Evolutionary conservation across 306 rosid species (phyloP).

Genomic region (Castanea crenata): DNA sequence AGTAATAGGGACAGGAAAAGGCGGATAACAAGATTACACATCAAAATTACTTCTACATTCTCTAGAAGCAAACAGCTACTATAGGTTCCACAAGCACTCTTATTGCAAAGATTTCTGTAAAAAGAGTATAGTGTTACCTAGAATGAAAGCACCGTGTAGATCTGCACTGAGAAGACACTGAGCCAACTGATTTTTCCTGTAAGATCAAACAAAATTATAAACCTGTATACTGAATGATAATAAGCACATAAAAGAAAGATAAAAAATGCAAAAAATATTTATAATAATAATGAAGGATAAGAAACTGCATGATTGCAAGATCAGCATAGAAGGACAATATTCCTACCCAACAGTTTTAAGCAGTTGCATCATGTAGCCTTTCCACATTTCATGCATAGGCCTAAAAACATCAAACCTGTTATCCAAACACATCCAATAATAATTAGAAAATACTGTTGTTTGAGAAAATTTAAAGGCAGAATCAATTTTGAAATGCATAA

Average conservation of each 20-base stretch:
- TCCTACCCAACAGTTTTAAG: slow-evolving; percentile 57
- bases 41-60: not conserved
- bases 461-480: slow-evolving; percentile 1
- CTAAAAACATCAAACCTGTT: slow-evolving; percentile 60
- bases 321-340: slow-evolving; percentile 13
- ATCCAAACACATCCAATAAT: slow-evolving; percentile 13
- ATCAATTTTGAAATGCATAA: not conserved
- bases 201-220: slow-evolving; percentile 28
- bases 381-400: slow-evolving; percentile 95
- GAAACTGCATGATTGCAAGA: slow-evolving; percentile 9
- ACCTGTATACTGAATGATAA: not conserved
- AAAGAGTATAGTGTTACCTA: slow-evolving; percentile 43
- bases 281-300: not conserved
- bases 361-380: slow-evolving; percentile 51
- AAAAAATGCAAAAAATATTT: not conserved
- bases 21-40: not conserved
- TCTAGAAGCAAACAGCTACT: not conserved
- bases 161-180: slow-evolving; percentile 74
- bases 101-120: slow-evolving; percentile 8
- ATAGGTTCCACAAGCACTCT: not conserved
- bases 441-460: slow-evolving; percentile 1
- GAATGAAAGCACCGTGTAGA: slow-evolving; percentile 80
- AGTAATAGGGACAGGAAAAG: not conserved
- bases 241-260: not conserved
- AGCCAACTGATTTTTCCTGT: slow-evolving; percentile 74